Conservation (phyloP, 2,329 filamentous ascomycete genomes). For the Pseudohalonectria lignicola region DNA sequence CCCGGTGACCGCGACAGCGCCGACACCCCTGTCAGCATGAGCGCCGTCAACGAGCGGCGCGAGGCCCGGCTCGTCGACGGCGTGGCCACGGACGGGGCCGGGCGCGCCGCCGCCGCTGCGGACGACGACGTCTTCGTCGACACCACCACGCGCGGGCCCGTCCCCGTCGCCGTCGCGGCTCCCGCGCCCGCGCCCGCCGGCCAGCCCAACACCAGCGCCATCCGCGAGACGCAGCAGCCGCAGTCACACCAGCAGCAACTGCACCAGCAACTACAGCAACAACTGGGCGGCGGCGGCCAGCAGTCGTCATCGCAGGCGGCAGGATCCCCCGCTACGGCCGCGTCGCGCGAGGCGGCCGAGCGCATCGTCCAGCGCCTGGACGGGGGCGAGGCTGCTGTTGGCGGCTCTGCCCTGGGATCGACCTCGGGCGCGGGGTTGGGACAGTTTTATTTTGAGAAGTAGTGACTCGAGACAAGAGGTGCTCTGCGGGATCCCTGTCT, state of each 20-base stretch:
- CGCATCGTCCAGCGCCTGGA: conserved; percentile 51
- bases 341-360: conserved; percentile 46
- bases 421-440: conserved; percentile 36
- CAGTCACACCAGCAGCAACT: conserved; percentile 19
- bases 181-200: conserved; percentile 11
- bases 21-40: conserved; percentile 32
- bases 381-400: conserved; percentile 30
- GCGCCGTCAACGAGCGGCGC: conserved; percentile 37
- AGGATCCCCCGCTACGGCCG: conserved; percentile 10
- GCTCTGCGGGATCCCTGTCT: too few species aligned
- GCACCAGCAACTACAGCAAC: conserved; percentile 10
- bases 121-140: conserved; percentile 50
- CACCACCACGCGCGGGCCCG: conserved; percentile 49
- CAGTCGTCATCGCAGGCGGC: conserved; percentile 15
- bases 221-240: conserved; percentile 23
- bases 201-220: conserved; percentile 23
- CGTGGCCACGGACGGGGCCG: conserved; percentile 44
- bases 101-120: conserved; percentile 12
- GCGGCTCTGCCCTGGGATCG: conserved; percentile 26
- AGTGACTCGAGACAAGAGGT: too few species aligned
- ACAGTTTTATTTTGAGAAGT: conserved; percentile 49
- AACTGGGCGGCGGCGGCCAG: conserved; percentile 9
- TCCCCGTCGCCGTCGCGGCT: conserved; percentile 28
- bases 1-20: too few species aligned
- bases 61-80: conserved; percentile 60